Conservation (phyloP, 352 stramenopile genomes). For the Globisporangium cylindrosporum region DNA sequence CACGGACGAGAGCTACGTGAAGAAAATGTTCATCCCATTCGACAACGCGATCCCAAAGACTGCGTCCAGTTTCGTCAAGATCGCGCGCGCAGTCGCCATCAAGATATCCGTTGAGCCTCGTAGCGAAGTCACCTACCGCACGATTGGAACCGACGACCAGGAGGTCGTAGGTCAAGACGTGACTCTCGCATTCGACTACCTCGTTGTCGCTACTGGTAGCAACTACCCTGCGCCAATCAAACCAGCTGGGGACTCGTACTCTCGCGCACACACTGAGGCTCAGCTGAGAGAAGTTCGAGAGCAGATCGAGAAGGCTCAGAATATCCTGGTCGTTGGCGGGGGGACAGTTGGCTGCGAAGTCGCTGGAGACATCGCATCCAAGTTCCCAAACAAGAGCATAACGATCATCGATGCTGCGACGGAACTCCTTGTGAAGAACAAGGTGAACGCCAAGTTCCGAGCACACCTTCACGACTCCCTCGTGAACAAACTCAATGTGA, state of each 20-base stretch:
- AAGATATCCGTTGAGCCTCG: neutral
- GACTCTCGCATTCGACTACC: too few relatives aligned
- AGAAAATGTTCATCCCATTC: neutral
- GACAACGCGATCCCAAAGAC: neutral
- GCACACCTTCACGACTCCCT: too few relatives aligned
- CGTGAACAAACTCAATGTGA: neutral
- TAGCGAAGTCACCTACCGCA: neutral
- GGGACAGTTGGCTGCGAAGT: neutral
- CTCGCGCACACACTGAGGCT: constrained; percentile 9
- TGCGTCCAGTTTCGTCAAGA: neutral
- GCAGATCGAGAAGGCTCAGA: neutral
- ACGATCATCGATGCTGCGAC: neutral
- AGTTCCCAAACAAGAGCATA: constrained; percentile 3
- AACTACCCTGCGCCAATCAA: too few relatives aligned
- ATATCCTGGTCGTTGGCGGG: neutral
- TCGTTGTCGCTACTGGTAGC: too few relatives aligned
- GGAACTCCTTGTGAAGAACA: too few relatives aligned
- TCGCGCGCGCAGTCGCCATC: neutral
- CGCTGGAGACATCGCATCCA: constrained; percentile 1
- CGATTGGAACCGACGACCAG: neutral
- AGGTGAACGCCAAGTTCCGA: too few relatives aligned
- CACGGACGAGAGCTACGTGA: neutral
- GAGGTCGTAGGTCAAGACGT: neutral
- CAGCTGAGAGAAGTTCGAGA: neutral
- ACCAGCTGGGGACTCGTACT: too few relatives aligned